A percentile compares a stretch with the other conserved stretches of the same genome.
Conservation (phyloP, 1,284 basidiomycete genomes). For the Ustilago curta region DNA sequence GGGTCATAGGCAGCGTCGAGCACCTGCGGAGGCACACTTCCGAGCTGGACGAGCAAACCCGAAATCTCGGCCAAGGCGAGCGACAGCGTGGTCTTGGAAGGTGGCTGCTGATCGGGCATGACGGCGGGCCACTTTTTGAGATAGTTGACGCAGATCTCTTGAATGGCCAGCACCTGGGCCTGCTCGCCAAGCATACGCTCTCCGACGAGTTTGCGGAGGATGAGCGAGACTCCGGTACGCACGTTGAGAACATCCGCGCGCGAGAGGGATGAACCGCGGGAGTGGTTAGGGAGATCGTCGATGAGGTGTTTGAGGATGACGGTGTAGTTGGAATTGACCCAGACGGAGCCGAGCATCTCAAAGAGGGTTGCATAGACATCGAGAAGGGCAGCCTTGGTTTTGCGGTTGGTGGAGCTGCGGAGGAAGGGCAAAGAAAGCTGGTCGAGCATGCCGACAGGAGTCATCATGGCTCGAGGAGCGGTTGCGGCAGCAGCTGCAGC, state of each 20-base stretch:
- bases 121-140: slow-evolving; percentile 91
- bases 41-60: slow-evolving; percentile 86
- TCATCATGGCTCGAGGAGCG: slow-evolving; percentile 79
- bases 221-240: slow-evolving; percentile 79
- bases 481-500: slow-evolving; percentile 73
- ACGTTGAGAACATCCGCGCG: slow-evolving; percentile 78
- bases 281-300: slow-evolving; percentile 75
- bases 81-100: slow-evolving; percentile 79
- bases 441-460: slow-evolving; percentile 82
- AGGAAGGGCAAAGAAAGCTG: slow-evolving; percentile 84
- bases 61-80: slow-evolving; percentile 86
- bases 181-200: slow-evolving; percentile 85
- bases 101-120: slow-evolving; percentile 84
- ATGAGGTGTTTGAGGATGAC: slow-evolving; percentile 81
- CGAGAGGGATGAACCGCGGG: slow-evolving; percentile 38
- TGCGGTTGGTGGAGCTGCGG: slow-evolving; percentile 76
- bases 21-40: slow-evolving; percentile 88
- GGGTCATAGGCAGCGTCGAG: slow-evolving; percentile 91
- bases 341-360: slow-evolving; percentile 79
- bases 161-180: slow-evolving; percentile 90
- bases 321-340: slow-evolving; percentile 85
- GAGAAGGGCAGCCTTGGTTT: slow-evolving; percentile 84
- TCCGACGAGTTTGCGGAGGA: slow-evolving; percentile 87
- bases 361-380: slow-evolving; percentile 88
- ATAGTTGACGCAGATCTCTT: slow-evolving; percentile 83